Percentiles rank a stretch among this genome's conserved stretches.
phyloP scores from a whole-genome alignment of 306 rosid genomes.

The Prunus mongolica region DNA sequence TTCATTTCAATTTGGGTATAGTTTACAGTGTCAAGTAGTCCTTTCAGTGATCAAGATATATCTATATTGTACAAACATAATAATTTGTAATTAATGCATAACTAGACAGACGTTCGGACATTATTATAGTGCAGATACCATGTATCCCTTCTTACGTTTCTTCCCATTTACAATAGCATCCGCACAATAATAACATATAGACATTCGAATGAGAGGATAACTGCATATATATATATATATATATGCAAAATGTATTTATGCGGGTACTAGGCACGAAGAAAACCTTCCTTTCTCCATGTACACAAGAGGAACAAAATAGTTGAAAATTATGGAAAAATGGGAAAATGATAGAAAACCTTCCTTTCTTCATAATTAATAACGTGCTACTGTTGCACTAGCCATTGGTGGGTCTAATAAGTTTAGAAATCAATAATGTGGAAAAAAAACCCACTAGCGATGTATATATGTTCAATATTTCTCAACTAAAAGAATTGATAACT shows the following conservation, averaged over 20 bases:
- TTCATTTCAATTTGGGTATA: not conserved
- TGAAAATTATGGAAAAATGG: not conserved
- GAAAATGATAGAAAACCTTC: no score
- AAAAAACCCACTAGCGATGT: not conserved
- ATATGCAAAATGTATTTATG: not conserved
- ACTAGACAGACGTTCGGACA: no score
- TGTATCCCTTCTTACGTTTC: fast-evolving
- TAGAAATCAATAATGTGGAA: not conserved
- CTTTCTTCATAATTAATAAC: not conserved
- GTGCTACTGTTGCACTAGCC: no score
- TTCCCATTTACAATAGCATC: fast-evolving
- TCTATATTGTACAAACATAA: no score
- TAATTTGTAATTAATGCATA: no score
- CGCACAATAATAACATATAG: no score
- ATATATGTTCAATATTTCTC: not conserved
- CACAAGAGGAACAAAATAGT: not conserved
- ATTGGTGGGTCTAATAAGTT: not conserved
- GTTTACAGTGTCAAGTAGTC: not conserved
- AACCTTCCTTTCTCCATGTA: not conserved
- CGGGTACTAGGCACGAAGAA: not conserved
- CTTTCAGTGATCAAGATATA: not conserved
- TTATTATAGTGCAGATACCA: no score
- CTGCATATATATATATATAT: not conserved
- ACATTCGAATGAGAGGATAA: fast-evolving
- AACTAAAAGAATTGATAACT: not conserved